These are phyloP conservation scores for Platanus orientalis DNA, from an alignment of 164 flowering plant genomes.

Conservation along the genomic window DNA sequence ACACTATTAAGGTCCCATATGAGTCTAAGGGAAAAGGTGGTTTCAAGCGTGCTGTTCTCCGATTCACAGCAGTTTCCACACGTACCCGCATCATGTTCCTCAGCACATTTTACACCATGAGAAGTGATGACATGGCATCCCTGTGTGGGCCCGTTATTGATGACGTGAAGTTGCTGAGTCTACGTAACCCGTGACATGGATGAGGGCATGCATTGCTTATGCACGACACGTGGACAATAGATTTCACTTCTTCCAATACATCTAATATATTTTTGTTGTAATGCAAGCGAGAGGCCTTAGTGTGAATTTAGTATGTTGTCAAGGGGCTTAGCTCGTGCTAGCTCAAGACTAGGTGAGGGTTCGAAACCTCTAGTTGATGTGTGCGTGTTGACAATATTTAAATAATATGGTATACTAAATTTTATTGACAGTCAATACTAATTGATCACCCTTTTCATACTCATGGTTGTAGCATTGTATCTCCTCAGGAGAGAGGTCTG, in stretches of 20 bases:
- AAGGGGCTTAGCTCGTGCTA: too few relatives aligned
- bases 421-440: too few relatives aligned
- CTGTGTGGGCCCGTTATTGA: constrained; percentile 84
- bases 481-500: too few relatives aligned
- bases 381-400: too few relatives aligned
- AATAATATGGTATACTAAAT: too few relatives aligned
- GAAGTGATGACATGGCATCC: constrained; percentile 48
- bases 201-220: background rate
- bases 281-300: constrained; percentile 9
- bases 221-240: background rate
- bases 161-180: constrained; percentile 52
- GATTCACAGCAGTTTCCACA: constrained; percentile 40
- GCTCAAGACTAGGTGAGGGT: too few relatives aligned
- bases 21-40: constrained; percentile 73
- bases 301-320: constrained; percentile 7
- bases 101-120: constrained; percentile 65
- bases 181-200: constrained; percentile 20
- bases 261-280: constrained; percentile 8
- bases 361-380: too few relatives aligned
- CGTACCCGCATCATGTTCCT: constrained; percentile 55
- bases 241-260: constrained; percentile 3
- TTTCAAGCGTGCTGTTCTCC: constrained; percentile 44
- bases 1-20: constrained; percentile 44
- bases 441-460: too few relatives aligned
- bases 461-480: too few relatives aligned